Evolutionary conservation across 345 rosid genomes (phyloP).

Genomic region (Theobroma cacao): DNA sequence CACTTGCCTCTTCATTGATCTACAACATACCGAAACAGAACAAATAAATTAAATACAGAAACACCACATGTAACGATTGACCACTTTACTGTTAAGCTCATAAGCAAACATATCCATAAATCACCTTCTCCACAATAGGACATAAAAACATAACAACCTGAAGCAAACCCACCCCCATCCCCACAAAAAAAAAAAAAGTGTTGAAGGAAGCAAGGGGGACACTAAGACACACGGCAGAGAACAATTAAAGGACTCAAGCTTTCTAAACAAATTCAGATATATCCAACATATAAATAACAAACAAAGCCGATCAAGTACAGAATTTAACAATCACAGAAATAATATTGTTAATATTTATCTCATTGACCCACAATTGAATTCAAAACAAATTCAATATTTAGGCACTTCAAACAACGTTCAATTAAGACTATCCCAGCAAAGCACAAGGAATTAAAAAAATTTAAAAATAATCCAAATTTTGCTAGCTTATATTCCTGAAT

Average conservation of each 20-base stretch:
- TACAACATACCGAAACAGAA: constrained; percentile 15
- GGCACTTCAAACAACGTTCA: background rate
- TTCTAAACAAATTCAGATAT: background rate
- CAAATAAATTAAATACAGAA: background rate
- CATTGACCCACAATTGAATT: background rate
- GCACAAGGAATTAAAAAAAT: background rate
- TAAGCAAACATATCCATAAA: background rate
- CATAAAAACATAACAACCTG: background rate
- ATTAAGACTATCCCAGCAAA: background rate
- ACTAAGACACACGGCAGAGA: background rate
- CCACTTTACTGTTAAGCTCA: background rate
- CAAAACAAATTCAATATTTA: background rate
- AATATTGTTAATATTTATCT: background rate
- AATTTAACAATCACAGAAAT: background rate
- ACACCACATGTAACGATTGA: background rate
- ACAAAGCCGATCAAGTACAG: background rate
- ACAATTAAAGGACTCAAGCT: background rate
- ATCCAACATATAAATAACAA: background rate
- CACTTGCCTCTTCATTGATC: constrained; percentile 95
- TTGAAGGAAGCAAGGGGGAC: background rate
- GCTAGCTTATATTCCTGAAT: background rate
- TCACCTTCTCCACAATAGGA: background rate
- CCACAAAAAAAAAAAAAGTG: background rate
- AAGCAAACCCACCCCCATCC: background rate
- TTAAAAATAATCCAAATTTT: background rate